Evolutionary conservation across 148 eudicot genomes (phyloP).

Genomic region (Polygonum maritimum): DNA sequence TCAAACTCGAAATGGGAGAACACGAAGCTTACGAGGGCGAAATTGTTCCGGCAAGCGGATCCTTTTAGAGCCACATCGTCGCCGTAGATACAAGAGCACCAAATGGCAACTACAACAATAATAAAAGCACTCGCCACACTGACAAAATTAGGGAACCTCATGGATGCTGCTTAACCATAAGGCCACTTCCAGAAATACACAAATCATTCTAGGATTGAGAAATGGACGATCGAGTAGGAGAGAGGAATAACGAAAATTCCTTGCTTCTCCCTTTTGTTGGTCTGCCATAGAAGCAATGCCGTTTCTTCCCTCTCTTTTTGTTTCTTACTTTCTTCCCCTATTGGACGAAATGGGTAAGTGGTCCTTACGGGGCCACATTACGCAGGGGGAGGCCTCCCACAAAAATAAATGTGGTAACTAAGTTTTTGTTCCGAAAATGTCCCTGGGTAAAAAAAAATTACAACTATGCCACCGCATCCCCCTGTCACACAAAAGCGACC

Average conservation of each 20-base stretch:
- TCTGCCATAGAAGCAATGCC: neutral
- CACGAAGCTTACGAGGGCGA: slow-evolving; percentile 53
- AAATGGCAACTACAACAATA: slow-evolving; percentile 11
- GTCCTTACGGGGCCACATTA: no score
- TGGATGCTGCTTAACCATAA: neutral
- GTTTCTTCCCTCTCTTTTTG: neutral
- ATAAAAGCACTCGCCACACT: slow-evolving; percentile 8
- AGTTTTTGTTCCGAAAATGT: no score
- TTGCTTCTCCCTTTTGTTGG: neutral
- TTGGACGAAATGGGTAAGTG: no score
- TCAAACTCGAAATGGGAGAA: neutral
- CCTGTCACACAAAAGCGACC: no score
- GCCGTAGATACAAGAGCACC: slow-evolving; percentile 27
- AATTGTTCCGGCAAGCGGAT: slow-evolving; percentile 74
- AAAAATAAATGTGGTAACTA: no score
- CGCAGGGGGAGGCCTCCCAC: no score
- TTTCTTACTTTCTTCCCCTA: no score
- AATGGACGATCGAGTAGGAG: neutral
- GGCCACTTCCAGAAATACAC: neutral
- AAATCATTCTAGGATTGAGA: neutral
- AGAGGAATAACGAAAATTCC: neutral
- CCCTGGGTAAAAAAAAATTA: no score
- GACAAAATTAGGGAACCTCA: slow-evolving; percentile 7
- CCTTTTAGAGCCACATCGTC: slow-evolving; percentile 65
- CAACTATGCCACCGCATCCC: no score